These are phyloP conservation scores for Bipolaris victoriae DNA, from an alignment of 2,329 filamentous ascomycete species.

Conservation along the genomic window DNA sequence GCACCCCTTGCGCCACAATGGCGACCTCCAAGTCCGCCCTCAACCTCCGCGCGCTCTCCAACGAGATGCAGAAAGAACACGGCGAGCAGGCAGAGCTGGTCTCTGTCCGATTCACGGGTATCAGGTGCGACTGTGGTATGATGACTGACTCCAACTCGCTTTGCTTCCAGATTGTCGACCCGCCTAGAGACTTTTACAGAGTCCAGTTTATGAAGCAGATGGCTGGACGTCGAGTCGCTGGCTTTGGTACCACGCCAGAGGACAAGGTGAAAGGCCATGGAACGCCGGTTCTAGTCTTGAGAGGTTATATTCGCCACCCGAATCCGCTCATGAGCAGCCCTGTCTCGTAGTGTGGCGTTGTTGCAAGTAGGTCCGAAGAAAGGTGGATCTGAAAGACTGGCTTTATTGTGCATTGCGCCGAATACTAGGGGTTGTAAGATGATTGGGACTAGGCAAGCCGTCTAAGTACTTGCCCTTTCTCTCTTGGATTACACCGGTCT, in stretches of 20 bases:
- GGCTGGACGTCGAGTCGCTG: neutral
- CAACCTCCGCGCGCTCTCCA: slow-evolving; percentile 15
- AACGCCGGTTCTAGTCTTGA: slow-evolving; percentile 19
- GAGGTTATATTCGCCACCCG: slow-evolving; percentile 15
- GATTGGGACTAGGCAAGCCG: too few species aligned
- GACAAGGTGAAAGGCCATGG: slow-evolving; percentile 29
- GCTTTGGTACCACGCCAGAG: slow-evolving; percentile 16
- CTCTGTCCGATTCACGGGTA: slow-evolving; percentile 28
- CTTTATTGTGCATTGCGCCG: neutral
- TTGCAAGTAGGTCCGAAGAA: neutral
- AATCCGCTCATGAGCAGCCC: slow-evolving; percentile 34
- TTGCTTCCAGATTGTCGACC: slow-evolving; percentile 32
- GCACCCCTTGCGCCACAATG: neutral
- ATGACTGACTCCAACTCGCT: slow-evolving; percentile 21
- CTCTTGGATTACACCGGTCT: too few species aligned
- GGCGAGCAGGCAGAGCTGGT: slow-evolving; percentile 26
- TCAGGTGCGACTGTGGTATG: slow-evolving; percentile 29
- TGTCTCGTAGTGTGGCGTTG: neutral
- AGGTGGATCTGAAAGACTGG: too few species aligned
- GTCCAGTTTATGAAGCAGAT: neutral
- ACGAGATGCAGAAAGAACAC: slow-evolving; percentile 19
- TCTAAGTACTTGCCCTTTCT: too few species aligned
- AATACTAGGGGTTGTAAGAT: neutral
- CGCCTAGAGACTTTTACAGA: slow-evolving; percentile 2
- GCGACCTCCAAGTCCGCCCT: slow-evolving; percentile 13